Conservation (phyloP, 2,329 filamentous ascomycete species). For the Pyrenophora teres region DNA sequence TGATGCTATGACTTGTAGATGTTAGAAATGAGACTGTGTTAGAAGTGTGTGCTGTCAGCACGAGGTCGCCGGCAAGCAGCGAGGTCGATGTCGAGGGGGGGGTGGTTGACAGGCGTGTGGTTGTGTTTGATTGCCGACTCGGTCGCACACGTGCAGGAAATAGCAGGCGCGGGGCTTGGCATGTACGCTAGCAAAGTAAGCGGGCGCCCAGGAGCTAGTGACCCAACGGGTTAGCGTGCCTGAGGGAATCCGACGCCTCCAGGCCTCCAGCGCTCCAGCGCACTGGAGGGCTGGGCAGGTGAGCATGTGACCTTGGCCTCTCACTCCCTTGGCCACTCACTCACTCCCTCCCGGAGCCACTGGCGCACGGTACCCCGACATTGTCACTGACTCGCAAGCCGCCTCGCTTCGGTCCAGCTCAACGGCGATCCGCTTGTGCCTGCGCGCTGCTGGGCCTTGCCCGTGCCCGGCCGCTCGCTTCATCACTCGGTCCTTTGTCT, state of each 20-base stretch:
- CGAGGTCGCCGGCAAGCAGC: constrained; percentile 18
- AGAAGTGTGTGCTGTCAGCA: constrained; percentile 20
- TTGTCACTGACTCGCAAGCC: constrained; percentile 17
- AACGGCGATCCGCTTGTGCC: constrained; percentile 22
- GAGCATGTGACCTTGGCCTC: not conserved
- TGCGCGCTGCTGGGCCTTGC: constrained; percentile 13
- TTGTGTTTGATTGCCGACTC: constrained; percentile 1
- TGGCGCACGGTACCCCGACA: constrained; percentile 14
- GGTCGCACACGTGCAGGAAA: constrained; percentile 9
- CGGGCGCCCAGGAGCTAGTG: no score
- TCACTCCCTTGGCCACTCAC: no score
- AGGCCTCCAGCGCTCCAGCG: no score
- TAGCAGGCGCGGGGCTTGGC: constrained; percentile 1
- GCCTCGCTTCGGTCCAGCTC: constrained; percentile 21
- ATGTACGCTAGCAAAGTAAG: not conserved
- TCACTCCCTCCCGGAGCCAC: not conserved
- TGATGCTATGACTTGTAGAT: constrained; percentile 9
- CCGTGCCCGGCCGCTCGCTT: constrained; percentile 16
- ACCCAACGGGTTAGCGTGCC: not conserved
- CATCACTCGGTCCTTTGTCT: constrained; percentile 16
- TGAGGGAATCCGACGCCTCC: no score
- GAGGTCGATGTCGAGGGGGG: constrained; percentile 2
- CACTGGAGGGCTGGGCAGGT: not conserved
- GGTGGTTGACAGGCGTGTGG: not conserved
- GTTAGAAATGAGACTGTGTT: constrained; percentile 25